Conservation (phyloP, 495 filamentous ascomycete genomes). For the Aspergillus sparsus region DNA sequence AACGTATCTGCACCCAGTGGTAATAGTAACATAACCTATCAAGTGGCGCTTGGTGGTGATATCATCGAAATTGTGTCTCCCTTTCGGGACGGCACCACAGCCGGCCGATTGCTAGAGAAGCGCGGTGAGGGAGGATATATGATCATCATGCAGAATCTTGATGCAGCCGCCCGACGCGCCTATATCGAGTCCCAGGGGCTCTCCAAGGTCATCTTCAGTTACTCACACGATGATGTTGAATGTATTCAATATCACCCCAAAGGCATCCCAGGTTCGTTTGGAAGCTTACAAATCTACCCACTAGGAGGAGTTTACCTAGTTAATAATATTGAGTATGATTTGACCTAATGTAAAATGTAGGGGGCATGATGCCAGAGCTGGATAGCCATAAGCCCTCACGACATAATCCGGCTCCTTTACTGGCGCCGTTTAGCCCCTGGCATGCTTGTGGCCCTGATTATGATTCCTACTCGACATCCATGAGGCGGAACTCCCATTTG, state of each 20-base stretch:
- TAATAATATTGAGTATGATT: background rate
- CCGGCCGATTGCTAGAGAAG: background rate
- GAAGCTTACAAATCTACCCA: background rate
- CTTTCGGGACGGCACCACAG: background rate
- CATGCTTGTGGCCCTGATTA: constrained; percentile 2
- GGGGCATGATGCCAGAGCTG: constrained; percentile 8
- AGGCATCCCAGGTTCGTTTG: constrained; percentile 9
- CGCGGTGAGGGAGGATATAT: constrained; percentile 7
- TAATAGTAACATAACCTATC: background rate
- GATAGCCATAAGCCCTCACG: background rate
- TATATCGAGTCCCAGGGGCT: background rate
- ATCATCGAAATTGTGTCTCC: constrained; percentile 4
- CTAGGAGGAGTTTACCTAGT: background rate
- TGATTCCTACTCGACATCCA: background rate
- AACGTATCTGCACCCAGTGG: background rate
- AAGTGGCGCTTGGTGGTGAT: constrained; percentile 7
- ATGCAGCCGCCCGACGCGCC: background rate
- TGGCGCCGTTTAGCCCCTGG: background rate
- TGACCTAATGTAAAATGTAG: background rate
- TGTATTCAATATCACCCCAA: constrained; percentile 7
- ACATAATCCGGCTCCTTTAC: background rate
- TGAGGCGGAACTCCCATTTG: background rate
- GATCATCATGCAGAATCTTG: constrained; percentile 10
- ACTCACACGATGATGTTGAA: background rate
- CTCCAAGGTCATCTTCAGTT: background rate